Conservation (phyloP, 2,329 filamentous ascomycete genomes). For the Verticillium tricorpus region DNA sequence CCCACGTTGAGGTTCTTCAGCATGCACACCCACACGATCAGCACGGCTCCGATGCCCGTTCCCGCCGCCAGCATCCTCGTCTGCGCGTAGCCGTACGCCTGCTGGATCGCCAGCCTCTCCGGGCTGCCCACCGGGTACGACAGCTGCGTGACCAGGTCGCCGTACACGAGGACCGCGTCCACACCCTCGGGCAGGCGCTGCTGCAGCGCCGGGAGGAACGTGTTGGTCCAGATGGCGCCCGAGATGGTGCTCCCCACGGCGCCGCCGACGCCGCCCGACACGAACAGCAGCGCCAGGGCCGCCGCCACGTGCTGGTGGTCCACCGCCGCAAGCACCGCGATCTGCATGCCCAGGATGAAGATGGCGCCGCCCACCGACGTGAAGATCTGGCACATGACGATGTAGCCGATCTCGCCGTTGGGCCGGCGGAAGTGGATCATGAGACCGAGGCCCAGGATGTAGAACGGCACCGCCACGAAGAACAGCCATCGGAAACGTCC, state of each 20-base stretch:
- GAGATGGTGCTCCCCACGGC: constrained; percentile 24
- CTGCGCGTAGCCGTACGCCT: constrained; percentile 51
- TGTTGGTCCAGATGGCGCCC: constrained; percentile 25
- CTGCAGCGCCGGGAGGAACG: constrained; percentile 35
- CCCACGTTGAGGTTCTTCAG: constrained; percentile 46
- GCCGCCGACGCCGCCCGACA: constrained; percentile 20
- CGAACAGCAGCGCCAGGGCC: constrained; percentile 21
- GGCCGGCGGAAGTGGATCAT: constrained; percentile 30
- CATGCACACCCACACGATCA: constrained; percentile 34
- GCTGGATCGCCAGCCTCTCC: constrained; percentile 48
- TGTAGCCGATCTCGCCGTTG: constrained; percentile 38
- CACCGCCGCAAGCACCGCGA: constrained; percentile 23
- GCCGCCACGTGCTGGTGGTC: constrained; percentile 27
- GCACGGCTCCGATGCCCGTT: constrained; percentile 24
- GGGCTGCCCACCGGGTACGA: constrained; percentile 40
- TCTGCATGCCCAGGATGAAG: constrained; percentile 34
- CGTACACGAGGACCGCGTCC: constrained; percentile 45
- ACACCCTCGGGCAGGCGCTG: constrained; percentile 42
- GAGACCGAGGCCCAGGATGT: constrained; percentile 28
- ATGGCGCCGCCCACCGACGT: constrained; percentile 49
- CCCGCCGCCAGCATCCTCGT: constrained; percentile 39
- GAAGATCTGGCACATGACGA: constrained; percentile 50
- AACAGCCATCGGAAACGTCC: constrained; percentile 45
- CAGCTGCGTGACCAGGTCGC: constrained; percentile 46
- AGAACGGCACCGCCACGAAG: constrained; percentile 27